Percentiles rank a stretch among this genome's conserved stretches.
Conservation (phyloP, 2,329 filamentous ascomycete species). For the Aspergillus ochraceus region DNA sequence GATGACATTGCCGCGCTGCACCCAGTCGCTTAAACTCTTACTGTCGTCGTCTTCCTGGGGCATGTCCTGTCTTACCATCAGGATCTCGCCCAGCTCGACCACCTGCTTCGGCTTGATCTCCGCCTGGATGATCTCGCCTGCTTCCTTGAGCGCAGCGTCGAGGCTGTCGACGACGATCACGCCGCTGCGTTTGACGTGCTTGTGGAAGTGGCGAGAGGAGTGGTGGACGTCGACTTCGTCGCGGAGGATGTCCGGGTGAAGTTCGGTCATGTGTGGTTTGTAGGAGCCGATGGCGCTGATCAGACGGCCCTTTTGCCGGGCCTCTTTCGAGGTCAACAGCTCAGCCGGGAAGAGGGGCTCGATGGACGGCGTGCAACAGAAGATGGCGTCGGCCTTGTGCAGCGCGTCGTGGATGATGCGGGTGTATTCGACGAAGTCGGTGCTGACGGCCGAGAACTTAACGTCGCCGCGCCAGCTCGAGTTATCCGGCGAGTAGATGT, state of each 20-base stretch:
- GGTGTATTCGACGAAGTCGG: conserved; percentile 67
- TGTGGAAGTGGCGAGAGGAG: conserved; percentile 49
- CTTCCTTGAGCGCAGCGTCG: conserved; percentile 75
- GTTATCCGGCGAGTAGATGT: conserved; percentile 54
- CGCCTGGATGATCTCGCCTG: conserved; percentile 82
- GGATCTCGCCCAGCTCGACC: conserved; percentile 82
- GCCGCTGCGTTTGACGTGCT: conserved; percentile 57
- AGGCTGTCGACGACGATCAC: conserved; percentile 68
- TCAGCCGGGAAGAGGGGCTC: conserved; percentile 72
- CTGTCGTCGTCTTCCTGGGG: conserved; percentile 38
- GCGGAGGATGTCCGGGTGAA: conserved; percentile 73
- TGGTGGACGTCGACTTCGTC: conserved; percentile 56
- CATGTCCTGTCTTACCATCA: conserved; percentile 58
- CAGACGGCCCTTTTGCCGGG: conserved; percentile 45
- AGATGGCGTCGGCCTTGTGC: conserved; percentile 71
- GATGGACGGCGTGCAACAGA: conserved; percentile 80
- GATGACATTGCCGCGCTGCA: conserved; percentile 64
- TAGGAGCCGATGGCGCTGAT: conserved; percentile 52
- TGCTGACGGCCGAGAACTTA: conserved; percentile 70
- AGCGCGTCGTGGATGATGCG: conserved; percentile 71
- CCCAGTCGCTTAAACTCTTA: conserved; percentile 56
- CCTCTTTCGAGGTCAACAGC: conserved; percentile 65
- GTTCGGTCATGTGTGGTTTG: conserved; percentile 74
- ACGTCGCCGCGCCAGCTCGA: conserved; percentile 64
- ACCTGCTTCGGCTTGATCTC: conserved; percentile 71